Conservation (phyloP, 139 green algal species). For the Chlamydomonas sp. region DNA sequence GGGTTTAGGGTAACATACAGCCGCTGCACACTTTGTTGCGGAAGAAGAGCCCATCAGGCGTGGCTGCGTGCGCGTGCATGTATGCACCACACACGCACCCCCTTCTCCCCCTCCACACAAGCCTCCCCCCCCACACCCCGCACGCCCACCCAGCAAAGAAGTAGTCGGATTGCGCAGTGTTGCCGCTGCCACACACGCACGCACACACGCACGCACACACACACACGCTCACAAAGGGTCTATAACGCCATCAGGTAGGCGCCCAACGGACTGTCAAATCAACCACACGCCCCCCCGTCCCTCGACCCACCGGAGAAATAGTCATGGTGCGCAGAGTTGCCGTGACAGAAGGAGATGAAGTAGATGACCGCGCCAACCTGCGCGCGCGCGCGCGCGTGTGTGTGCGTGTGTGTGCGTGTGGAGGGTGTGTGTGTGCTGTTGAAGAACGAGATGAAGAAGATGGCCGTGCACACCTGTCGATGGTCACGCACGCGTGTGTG, state of each 20-base stretch:
- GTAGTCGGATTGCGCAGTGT: not conserved
- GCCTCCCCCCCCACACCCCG: too few species aligned
- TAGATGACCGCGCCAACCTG: too few species aligned
- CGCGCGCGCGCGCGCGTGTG: too few species aligned
- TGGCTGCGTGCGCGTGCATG: conserved; percentile 12
- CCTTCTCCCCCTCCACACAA: not conserved
- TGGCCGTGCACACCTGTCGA: too few species aligned
- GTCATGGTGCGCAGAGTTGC: conserved; percentile 9
- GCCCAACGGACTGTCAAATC: not conserved
- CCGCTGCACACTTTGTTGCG: conserved; percentile 10
- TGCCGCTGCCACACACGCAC: not conserved
- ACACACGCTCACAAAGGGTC: not conserved
- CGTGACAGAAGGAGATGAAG: conserved; percentile 5
- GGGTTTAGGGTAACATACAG: not conserved
- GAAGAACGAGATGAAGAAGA: conserved; percentile 11
- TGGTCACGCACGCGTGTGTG: too few species aligned
- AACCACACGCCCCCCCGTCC: not conserved
- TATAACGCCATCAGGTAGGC: not conserved
- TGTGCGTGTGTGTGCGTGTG: too few species aligned
- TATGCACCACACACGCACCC: not conserved
- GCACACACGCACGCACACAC: not conserved
- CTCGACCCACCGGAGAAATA: not conserved
- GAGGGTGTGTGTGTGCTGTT: too few species aligned
- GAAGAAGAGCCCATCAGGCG: conserved; percentile 31
- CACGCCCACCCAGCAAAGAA: not conserved